Percentiles rank a stretch among this genome's conserved stretches.
Evolutionary conservation across 2,329 filamentous ascomycete genomes (phyloP).

Genomic region (Nigrospora osmanthi): DNA sequence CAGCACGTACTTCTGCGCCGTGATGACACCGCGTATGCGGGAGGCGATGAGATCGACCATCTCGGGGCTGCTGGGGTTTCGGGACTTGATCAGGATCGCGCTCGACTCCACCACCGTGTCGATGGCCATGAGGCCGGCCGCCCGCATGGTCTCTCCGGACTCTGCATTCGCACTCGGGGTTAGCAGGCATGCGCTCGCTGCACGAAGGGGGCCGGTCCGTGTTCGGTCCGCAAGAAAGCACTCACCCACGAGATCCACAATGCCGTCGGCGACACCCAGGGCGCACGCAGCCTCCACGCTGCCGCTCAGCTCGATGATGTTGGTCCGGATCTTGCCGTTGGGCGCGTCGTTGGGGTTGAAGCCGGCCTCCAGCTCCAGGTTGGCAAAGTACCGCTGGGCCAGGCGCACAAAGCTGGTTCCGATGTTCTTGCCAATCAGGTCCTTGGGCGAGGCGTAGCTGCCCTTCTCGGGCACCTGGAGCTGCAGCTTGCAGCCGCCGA

Average conservation of each 20-base stretch:
- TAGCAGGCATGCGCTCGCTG: not conserved
- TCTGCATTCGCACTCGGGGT: slow-evolving; percentile 42
- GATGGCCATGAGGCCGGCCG: slow-evolving; percentile 86
- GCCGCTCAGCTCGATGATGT: slow-evolving; percentile 88
- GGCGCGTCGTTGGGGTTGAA: slow-evolving; percentile 20
- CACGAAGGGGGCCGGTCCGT: not conserved
- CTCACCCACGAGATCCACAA: slow-evolving; percentile 93
- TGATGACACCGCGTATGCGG: slow-evolving; percentile 88
- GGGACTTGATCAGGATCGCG: slow-evolving; percentile 88
- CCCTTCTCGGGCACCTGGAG: slow-evolving; percentile 95
- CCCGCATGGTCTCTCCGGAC: slow-evolving; percentile 97
- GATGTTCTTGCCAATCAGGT: slow-evolving; percentile 86
- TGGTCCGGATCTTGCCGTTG: slow-evolving; percentile 61
- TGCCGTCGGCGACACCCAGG: slow-evolving; percentile 89
- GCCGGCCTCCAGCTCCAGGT: slow-evolving; percentile 56
- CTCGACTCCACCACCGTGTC: slow-evolving; percentile 86
- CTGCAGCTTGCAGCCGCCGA: slow-evolving; percentile 86
- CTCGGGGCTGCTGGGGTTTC: slow-evolving; percentile 68
- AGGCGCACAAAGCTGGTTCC: slow-evolving; percentile 92
- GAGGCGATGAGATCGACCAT: slow-evolving; percentile 79
- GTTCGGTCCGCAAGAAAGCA: slow-evolving; percentile 12
- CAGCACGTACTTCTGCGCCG: slow-evolving; percentile 85
- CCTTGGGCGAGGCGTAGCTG: slow-evolving; percentile 55
- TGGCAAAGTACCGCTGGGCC: slow-evolving; percentile 74
- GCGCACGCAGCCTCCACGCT: slow-evolving; percentile 97